phyloP scores from a whole-genome alignment of 1,139 yeast genomes.

The Yamadazyma kanchanaburiensis region DNA sequence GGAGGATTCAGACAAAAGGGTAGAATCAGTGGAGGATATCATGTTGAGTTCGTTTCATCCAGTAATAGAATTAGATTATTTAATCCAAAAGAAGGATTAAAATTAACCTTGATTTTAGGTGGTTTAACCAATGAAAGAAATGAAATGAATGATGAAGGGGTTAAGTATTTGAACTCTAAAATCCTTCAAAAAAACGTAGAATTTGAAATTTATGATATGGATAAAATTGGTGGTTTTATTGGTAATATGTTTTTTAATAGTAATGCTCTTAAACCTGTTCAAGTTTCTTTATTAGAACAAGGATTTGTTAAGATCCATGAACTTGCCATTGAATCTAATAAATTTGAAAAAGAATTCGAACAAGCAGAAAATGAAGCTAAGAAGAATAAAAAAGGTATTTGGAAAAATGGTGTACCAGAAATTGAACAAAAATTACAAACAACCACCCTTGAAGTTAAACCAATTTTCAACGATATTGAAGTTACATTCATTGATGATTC shows the following conservation, averaged over 20 bases:
- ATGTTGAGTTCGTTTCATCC: conserved; percentile 67
- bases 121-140: conserved; percentile 59
- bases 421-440: conserved; percentile 34
- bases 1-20: conserved; percentile 68
- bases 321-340: conserved; percentile 58
- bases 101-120: conserved; percentile 69
- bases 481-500: conserved; percentile 48
- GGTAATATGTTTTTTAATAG: conserved; percentile 63
- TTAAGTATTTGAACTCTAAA: conserved; percentile 51
- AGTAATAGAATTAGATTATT: conserved; percentile 65
- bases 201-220: conserved; percentile 65
- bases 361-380: conserved; percentile 67
- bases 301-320: conserved; percentile 70
- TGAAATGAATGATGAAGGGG: conserved; percentile 51
- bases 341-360: conserved; percentile 48
- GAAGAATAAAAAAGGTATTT: conserved; percentile 53
- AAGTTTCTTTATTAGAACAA: conserved; percentile 54
- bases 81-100: conserved; percentile 70
- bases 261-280: conserved; percentile 52
- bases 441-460: conserved; percentile 26
- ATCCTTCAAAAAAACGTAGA: conserved; percentile 72
- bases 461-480: conserved; percentile 59
- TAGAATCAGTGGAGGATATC: conserved; percentile 54
- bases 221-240: conserved; percentile 78
- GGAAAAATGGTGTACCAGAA: conserved; percentile 46